A percentile compares a stretch with the other conserved stretches of the same genome.
phyloP scores from a whole-genome alignment of 2,329 filamentous ascomycete species.

The Seiridium cupressi region DNA sequence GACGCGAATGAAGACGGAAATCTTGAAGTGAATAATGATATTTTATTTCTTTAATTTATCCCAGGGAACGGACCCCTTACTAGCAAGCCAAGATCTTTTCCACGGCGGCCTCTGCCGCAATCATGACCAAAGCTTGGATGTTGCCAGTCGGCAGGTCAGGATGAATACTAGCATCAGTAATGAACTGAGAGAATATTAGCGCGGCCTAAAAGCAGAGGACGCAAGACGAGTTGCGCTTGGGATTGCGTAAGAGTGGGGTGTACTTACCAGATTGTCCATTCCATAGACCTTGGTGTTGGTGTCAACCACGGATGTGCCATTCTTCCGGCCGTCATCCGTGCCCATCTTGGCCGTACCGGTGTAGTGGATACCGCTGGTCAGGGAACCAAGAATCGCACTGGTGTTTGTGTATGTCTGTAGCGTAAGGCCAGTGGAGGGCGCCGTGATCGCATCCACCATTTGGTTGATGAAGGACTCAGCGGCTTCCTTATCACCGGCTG shows the following conservation, averaged over 20 bases:
- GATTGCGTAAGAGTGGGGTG: background rate
- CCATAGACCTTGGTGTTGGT: slow-evolving; percentile 7
- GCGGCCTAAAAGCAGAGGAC: background rate
- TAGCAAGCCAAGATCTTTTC: background rate
- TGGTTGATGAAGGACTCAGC: background rate
- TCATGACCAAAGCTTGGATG: slow-evolving; percentile 2
- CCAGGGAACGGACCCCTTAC: background rate
- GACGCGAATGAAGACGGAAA: no score
- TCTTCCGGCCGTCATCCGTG: slow-evolving; percentile 50
- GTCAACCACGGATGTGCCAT: slow-evolving; percentile 30
- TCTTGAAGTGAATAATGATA: no score
- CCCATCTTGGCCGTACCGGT: slow-evolving; percentile 62
- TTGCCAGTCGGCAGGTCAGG: slow-evolving; percentile 5
- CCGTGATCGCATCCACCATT: slow-evolving; percentile 1
- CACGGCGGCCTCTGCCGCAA: slow-evolving; percentile 4
- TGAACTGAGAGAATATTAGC: background rate
- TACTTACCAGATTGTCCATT: slow-evolving; percentile 5
- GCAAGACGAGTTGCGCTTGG: background rate
- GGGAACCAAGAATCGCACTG: background rate
- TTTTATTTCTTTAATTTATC: no score
- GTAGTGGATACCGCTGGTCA: slow-evolving; percentile 42
- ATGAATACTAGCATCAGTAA: slow-evolving; percentile 4
- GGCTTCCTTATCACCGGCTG: slow-evolving; percentile 16
- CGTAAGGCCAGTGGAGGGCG: background rate
- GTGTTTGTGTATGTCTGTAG: background rate